Percentiles rank a stretch among this genome's conserved stretches.
phyloP scores from a whole-genome alignment of 768 basidiomycete species.

The Leucosporidium yakuticum region DNA sequence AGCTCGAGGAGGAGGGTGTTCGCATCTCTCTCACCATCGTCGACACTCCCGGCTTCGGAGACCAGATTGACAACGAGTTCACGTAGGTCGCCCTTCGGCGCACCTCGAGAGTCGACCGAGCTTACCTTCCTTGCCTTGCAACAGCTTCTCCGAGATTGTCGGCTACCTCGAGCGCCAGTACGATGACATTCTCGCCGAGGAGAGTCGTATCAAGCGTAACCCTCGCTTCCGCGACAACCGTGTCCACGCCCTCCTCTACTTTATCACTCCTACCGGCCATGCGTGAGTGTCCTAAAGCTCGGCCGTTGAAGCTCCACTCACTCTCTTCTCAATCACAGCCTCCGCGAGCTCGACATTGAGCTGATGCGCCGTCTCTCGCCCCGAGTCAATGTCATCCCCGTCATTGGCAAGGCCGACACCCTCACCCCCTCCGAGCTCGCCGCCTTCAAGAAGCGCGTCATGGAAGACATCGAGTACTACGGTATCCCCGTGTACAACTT shows the following conservation, averaged over 20 bases:
- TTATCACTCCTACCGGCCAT: slow-evolving; percentile 97
- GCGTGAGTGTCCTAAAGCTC: slow-evolving; percentile 55
- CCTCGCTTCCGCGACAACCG: slow-evolving; percentile 98
- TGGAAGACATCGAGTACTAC: slow-evolving; percentile 99
- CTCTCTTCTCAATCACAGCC: slow-evolving; percentile 36
- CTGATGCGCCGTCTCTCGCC: slow-evolving; percentile 97
- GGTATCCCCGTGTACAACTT: slow-evolving; percentile 99
- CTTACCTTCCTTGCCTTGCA: background rate
- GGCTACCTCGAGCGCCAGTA: slow-evolving; percentile 97
- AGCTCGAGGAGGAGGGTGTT: slow-evolving; percentile 97
- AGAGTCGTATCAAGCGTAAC: slow-evolving; percentile 98
- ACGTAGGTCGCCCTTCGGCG: slow-evolving; percentile 59
- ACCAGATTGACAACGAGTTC: slow-evolving; percentile 98
- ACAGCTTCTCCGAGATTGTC: slow-evolving; percentile 92
- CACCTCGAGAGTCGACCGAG: background rate
- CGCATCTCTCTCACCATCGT: slow-evolving; percentile 97
- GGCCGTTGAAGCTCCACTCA: background rate
- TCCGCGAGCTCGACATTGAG: slow-evolving; percentile 98
- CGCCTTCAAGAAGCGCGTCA: slow-evolving; percentile 95
- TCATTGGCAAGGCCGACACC: slow-evolving; percentile 90
- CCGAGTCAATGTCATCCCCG: slow-evolving; percentile 97
- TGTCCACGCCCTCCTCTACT: slow-evolving; percentile 92
- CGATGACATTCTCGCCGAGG: slow-evolving; percentile 96
- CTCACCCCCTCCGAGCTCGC: slow-evolving; percentile 86
- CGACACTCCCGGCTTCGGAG: slow-evolving; percentile 97